Evolutionary conservation across 2,329 filamentous ascomycete genomes (phyloP).

Genomic region (Elsinoe fawcettii): DNA sequence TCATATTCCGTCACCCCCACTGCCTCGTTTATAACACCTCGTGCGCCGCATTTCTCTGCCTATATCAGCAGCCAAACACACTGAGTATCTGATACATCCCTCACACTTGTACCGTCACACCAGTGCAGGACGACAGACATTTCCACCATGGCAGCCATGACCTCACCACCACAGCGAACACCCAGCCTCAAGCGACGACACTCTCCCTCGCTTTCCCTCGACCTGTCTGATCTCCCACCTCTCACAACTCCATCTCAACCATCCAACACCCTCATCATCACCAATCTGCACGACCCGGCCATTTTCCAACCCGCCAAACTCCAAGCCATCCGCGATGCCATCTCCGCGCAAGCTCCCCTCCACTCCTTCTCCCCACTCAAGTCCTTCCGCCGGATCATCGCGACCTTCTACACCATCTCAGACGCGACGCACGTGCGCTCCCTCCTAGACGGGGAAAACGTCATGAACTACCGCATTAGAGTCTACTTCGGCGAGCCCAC

Average conservation of each 20-base stretch:
- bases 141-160: neutral
- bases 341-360: slow-evolving; percentile 61
- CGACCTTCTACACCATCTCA: slow-evolving; percentile 65
- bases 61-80: neutral
- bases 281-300: slow-evolving; percentile 64
- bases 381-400: slow-evolving; percentile 73
- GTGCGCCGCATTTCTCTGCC: neutral
- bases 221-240: slow-evolving; percentile 64
- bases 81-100: neutral
- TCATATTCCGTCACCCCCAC: neutral
- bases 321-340: slow-evolving; percentile 62
- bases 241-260: slow-evolving; percentile 64
- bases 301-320: slow-evolving; percentile 70
- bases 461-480: slow-evolving; percentile 61
- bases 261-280: slow-evolving; percentile 78
- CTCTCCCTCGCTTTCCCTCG: slow-evolving; percentile 55
- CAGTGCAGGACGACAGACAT: neutral
- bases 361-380: slow-evolving; percentile 74
- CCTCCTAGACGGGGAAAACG: slow-evolving; percentile 64
- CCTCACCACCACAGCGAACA: neutral
- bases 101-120: neutral
- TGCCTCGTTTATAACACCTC: neutral
- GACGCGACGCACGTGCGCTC: slow-evolving; percentile 64
- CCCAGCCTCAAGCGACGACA: slow-evolving; percentile 21
- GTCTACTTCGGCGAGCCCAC: slow-evolving; percentile 55